phyloP scores from a whole-genome alignment of 257 asterid genomes.

The Capsicum baccatum region DNA sequence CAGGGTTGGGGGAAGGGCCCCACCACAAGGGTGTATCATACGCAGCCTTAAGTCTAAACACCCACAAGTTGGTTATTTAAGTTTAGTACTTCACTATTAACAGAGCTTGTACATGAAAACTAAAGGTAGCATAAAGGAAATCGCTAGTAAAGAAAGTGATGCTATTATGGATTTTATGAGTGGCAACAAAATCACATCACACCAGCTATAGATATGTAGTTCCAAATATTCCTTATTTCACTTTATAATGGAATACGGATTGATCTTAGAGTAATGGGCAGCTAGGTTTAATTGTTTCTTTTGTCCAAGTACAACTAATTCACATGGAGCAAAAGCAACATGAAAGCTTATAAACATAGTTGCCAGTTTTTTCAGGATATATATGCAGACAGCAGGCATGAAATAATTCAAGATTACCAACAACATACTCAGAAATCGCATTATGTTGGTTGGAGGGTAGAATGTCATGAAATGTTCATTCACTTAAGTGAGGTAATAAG shows the following conservation, averaged over 20 bases:
- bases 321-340: neutral
- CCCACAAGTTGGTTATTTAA: neutral
- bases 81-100: neutral
- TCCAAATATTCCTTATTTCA: neutral
- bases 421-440: neutral
- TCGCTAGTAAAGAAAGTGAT: neutral
- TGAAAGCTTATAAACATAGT: neutral
- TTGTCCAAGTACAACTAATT: neutral
- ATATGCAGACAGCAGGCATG: slow-evolving; percentile 12
- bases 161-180: neutral
- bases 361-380: neutral
- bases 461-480: neutral
- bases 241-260: neutral
- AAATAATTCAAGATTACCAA: neutral
- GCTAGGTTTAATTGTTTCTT: neutral
- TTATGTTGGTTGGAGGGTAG: neutral
- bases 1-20: too few species aligned
- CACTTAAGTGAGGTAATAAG: slow-evolving; percentile 6
- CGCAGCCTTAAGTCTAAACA: too few species aligned
- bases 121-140: slow-evolving; percentile 3
- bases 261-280: neutral
- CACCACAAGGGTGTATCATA: too few species aligned
- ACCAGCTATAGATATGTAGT: slow-evolving; percentile 8
- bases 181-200: neutral
- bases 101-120: neutral